These are phyloP conservation scores for Malus hybrid DNA, from an alignment of 331 rosid genomes.

Conservation along the genomic window DNA sequence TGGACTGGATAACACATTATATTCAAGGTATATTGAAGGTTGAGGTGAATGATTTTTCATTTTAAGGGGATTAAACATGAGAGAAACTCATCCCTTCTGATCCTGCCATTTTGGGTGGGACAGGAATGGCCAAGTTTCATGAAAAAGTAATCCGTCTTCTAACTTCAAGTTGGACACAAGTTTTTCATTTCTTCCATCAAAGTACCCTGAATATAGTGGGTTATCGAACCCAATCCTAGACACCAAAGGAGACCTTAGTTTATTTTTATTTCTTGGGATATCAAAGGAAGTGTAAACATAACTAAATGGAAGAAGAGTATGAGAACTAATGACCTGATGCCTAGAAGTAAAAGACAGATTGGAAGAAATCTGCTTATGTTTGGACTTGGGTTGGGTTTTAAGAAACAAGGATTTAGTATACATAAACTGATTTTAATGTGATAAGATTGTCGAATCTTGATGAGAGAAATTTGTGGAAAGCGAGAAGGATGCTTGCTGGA, in stretches of 20 bases:
- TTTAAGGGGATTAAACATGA: too few relatives aligned
- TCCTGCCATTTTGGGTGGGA: too few relatives aligned
- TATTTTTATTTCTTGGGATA: neutral
- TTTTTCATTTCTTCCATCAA: too few relatives aligned
- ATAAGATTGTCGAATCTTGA: neutral
- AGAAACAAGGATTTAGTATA: neutral
- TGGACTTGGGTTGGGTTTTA: neutral
- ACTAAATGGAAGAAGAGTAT: neutral
- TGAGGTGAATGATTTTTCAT: too few relatives aligned
- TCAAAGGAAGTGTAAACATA: neutral
- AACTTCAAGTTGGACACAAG: too few relatives aligned
- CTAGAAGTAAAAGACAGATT: neutral
- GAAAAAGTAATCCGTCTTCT: too few relatives aligned
- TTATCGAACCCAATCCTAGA: too few relatives aligned
- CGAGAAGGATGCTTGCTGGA: neutral
- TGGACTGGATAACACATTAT: too few relatives aligned
- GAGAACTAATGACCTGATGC: neutral
- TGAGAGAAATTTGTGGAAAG: neutral
- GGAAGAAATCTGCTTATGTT: neutral
- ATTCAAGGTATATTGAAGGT: too few relatives aligned
- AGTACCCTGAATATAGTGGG: too few relatives aligned
- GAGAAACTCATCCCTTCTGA: too few relatives aligned
- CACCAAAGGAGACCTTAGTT: neutral
- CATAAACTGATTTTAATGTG: neutral
- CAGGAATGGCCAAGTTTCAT: too few relatives aligned